Conservation (phyloP, 176 grass and related monocot species). For the Rhynchospora pubera region DNA sequence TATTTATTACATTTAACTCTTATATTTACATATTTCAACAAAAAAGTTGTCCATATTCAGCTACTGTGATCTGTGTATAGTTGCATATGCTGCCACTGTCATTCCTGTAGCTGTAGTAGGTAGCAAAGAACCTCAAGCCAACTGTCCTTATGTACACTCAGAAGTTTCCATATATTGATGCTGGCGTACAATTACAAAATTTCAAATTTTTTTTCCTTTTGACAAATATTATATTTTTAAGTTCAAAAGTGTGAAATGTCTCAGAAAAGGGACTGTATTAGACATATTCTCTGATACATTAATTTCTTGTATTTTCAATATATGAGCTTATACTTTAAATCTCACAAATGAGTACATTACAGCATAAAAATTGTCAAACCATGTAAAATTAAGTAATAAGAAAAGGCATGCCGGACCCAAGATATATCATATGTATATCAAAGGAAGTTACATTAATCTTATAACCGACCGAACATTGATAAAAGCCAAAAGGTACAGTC, state of each 20-base stretch:
- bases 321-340: background rate
- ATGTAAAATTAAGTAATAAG: background rate
- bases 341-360: background rate
- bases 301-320: background rate
- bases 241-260: background rate
- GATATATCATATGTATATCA: background rate
- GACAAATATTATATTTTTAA: background rate
- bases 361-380: background rate
- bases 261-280: background rate
- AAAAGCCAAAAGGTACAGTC: background rate
- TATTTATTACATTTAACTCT: no score
- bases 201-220: background rate
- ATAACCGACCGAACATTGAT: background rate
- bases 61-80: no score
- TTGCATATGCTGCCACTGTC: background rate
- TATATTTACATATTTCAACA: no score
- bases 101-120: background rate
- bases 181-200: background rate
- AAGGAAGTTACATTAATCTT: background rate
- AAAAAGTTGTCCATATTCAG: no score
- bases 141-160: background rate
- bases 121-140: background rate
- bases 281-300: background rate
- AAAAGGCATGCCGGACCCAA: background rate
- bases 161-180: slow-evolving; percentile 10